A percentile compares a stretch with the other conserved stretches of the same genome.
phyloP scores from a whole-genome alignment of 306 rosid genomes.

The Hylodesmum podocarpum region DNA sequence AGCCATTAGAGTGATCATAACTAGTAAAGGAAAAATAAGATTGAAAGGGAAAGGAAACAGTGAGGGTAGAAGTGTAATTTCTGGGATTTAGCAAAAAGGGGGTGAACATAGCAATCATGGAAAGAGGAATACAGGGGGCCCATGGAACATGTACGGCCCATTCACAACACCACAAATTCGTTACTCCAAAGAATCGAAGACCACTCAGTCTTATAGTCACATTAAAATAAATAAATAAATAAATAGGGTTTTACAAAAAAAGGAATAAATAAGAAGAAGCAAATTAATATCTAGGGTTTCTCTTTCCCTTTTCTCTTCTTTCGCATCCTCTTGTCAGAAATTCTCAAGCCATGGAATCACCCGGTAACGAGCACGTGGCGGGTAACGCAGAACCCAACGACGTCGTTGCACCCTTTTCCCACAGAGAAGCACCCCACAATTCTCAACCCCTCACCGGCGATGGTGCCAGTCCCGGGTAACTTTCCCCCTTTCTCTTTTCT shows the following conservation, averaged over 20 bases:
- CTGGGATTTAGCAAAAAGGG: too few relatives aligned
- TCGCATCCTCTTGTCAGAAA: neutral
- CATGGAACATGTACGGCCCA: neutral
- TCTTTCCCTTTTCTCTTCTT: neutral
- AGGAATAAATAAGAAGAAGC: neutral
- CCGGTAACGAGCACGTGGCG: conserved; percentile 39
- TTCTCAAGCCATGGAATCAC: conserved; percentile 67
- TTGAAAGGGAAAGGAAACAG: too few relatives aligned
- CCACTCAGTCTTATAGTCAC: neutral
- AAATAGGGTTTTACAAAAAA: conserved; percentile 25
- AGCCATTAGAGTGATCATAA: too few relatives aligned
- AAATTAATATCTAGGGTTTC: conserved; percentile 44
- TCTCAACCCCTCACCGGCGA: conserved; percentile 80
- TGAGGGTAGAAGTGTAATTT: too few relatives aligned
- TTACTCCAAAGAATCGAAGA: neutral
- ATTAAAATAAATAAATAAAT: neutral
- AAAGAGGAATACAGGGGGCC: neutral
- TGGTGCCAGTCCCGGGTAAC: conserved; percentile 97
- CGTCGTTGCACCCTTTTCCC: conserved; percentile 43
- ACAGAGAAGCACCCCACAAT: conserved; percentile 70
- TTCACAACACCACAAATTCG: neutral
- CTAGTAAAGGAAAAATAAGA: too few relatives aligned
- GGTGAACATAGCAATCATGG: too few relatives aligned
- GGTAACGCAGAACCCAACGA: conserved; percentile 60
- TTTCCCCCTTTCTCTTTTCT: neutral